Conservation (phyloP, 1,139 yeast species). For the Lodderomyces metapsilosis region DNA sequence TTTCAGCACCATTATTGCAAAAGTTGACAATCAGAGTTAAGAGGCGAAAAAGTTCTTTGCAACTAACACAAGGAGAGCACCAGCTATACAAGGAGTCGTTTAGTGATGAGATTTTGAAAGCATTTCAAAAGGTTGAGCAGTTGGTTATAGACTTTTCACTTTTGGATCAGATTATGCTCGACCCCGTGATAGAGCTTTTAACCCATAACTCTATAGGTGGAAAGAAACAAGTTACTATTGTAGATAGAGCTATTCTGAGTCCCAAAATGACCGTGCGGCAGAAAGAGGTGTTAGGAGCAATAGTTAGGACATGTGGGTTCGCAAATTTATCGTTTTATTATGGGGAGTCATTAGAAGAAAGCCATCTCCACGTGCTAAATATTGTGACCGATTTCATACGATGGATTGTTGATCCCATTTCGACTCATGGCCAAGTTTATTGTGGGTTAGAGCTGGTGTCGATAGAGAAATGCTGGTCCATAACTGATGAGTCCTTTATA, state of each 20-base stretch:
- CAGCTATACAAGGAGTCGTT: conserved; percentile 8
- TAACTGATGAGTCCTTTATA: conserved; percentile 26
- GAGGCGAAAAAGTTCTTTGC: conserved; percentile 13
- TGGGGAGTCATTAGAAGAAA: conserved; percentile 32
- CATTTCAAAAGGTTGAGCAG: conserved; percentile 9
- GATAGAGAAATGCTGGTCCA: conserved; percentile 35
- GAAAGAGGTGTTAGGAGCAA: conserved; percentile 13
- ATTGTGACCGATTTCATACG: conserved; percentile 21
- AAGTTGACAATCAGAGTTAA: conserved; percentile 17
- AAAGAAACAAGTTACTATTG: conserved; percentile 7
- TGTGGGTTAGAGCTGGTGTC: conserved; percentile 11
- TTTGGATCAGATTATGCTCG: conserved; percentile 11
- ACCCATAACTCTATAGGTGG: not conserved
- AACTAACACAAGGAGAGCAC: conserved; percentile 11
- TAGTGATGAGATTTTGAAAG: conserved; percentile 11
- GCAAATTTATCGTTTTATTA: conserved; percentile 22
- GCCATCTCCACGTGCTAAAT: conserved; percentile 26
- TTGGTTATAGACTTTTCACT: conserved; percentile 16
- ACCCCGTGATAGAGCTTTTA: conserved; percentile 5
- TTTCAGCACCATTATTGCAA: conserved; percentile 11
- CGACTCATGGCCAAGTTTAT: not conserved
- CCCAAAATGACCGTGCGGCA: conserved; percentile 15
- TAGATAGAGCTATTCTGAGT: conserved; percentile 20
- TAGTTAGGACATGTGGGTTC: conserved; percentile 16
- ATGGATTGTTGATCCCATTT: conserved; percentile 9